These are phyloP conservation scores for Evernia prunastri DNA, from an alignment of 495 filamentous ascomycete genomes.

Conservation along the genomic window DNA sequence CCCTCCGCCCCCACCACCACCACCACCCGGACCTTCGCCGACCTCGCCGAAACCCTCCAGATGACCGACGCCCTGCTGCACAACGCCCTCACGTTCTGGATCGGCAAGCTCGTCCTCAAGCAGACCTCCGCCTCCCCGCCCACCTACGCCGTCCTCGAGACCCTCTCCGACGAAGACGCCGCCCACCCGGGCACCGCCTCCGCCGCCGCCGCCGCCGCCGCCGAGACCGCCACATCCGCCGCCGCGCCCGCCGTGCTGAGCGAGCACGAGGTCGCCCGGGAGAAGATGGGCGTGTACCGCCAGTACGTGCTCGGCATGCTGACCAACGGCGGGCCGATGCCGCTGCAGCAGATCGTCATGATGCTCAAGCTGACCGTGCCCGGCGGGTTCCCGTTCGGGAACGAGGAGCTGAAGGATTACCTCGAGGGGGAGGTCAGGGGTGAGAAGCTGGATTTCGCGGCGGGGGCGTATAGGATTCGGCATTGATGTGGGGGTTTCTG, in stretches of 20 bases:
- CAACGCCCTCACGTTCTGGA: slow-evolving; percentile 81
- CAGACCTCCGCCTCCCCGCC: slow-evolving; percentile 42
- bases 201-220: slow-evolving; percentile 35
- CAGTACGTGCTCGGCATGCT: slow-evolving; percentile 91
- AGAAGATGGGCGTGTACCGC: slow-evolving; percentile 81
- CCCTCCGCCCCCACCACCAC: slow-evolving; percentile 35
- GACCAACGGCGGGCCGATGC: slow-evolving; percentile 81
- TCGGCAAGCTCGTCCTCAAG: slow-evolving; percentile 65
- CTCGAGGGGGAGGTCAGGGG: slow-evolving; percentile 63
- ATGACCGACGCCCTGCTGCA: slow-evolving; percentile 74
- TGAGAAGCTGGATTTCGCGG: slow-evolving; percentile 64
- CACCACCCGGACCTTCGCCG: slow-evolving; percentile 48
- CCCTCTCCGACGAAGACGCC: slow-evolving; percentile 44
- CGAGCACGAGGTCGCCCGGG: slow-evolving; percentile 49
- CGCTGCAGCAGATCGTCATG: slow-evolving; percentile 72
- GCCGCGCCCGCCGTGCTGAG: slow-evolving; percentile 41
- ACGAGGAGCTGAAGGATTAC: slow-evolving; percentile 68
- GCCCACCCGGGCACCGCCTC: slow-evolving; percentile 25
- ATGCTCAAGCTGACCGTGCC: slow-evolving; percentile 88
- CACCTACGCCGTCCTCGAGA: slow-evolving; percentile 59
- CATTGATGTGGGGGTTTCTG: slow-evolving; percentile 8
- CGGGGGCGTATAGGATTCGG: slow-evolving; percentile 61
- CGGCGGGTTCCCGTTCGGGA: slow-evolving; percentile 80
- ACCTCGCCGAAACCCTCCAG: slow-evolving; percentile 57
- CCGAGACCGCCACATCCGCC: slow-evolving; percentile 47